These are phyloP conservation scores for Cyanidium caldarium DNA, from an alignment of 23 red algal species.

Conservation along the genomic window DNA sequence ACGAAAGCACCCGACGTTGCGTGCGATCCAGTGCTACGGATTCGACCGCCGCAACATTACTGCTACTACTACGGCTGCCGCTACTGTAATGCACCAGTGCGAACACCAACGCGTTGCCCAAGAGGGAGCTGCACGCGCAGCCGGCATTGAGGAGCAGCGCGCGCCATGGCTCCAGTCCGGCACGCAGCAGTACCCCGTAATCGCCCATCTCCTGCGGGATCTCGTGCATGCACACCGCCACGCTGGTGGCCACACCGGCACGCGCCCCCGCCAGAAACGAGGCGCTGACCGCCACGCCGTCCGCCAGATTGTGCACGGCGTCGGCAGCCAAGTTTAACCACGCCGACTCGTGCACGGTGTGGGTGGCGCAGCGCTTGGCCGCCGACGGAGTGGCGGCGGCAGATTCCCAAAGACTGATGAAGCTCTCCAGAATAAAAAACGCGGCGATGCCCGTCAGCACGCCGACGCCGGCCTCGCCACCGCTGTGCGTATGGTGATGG, in stretches of 20 bases:
- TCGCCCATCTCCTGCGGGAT: conserved; percentile 79
- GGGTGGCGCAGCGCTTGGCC: conserved; percentile 9
- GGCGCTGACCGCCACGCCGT: conserved; percentile 47
- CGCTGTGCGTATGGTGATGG: neutral
- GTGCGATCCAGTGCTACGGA: neutral
- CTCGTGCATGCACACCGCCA: conserved; percentile 66
- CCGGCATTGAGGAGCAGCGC: conserved; percentile 38
- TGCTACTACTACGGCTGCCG: neutral
- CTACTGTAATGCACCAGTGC: neutral
- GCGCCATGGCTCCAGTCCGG: conserved; percentile 17
- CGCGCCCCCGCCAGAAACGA: conserved; percentile 24
- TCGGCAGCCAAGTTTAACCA: conserved; percentile 64
- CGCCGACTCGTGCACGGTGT: neutral
- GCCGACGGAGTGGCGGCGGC: conserved; percentile 12
- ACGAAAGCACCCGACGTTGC: conserved; percentile 12
- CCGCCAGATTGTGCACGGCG: conserved; percentile 70
- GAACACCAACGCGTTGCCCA: conserved; percentile 23
- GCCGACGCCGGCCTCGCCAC: neutral
- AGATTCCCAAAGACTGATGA: neutral
- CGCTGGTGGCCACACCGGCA: conserved; percentile 15
- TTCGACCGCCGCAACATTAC: too few species aligned
- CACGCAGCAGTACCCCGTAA: conserved; percentile 36
- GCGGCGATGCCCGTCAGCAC: conserved; percentile 2
- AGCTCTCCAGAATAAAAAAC: conserved; percentile 3
- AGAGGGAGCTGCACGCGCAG: conserved; percentile 27